Conservation (phyloP, 352 stramenopile species). For the Phytophthora pseudosyringae region DNA sequence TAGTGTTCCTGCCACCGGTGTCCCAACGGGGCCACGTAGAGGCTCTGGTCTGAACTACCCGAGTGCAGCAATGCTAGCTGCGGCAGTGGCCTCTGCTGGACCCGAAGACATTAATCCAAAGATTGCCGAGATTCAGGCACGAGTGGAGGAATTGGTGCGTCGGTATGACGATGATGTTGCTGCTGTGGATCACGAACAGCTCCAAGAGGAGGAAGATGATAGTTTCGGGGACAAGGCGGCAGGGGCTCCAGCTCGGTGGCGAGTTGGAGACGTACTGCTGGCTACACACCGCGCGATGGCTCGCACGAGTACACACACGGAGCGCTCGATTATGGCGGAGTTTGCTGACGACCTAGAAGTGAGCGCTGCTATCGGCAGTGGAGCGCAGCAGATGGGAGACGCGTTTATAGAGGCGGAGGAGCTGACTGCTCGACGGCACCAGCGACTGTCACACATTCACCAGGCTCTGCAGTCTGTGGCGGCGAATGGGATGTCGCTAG, state of each 20-base stretch:
- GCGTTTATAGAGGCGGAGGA: slow-evolving; percentile 43
- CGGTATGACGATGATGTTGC: slow-evolving; percentile 60
- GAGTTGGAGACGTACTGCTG: slow-evolving; percentile 67
- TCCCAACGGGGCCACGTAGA: neutral
- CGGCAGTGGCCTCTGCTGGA: neutral
- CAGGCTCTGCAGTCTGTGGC: slow-evolving; percentile 48
- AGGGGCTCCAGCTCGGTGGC: slow-evolving; percentile 51
- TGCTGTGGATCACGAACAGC: slow-evolving; percentile 22
- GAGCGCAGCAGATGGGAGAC: slow-evolving; percentile 41
- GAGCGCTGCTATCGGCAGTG: slow-evolving; percentile 42
- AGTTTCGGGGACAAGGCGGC: slow-evolving; percentile 30
- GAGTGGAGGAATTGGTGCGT: slow-evolving; percentile 72
- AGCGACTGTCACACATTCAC: slow-evolving; percentile 43
- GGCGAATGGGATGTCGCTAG: slow-evolving; percentile 27
- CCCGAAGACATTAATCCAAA: slow-evolving; percentile 42
- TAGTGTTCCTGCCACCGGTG: slow-evolving; percentile 13
- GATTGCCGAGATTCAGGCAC: slow-evolving; percentile 70
- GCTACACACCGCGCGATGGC: slow-evolving; percentile 68
- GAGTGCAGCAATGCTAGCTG: slow-evolving; percentile 21
- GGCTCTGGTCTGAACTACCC: slow-evolving; percentile 10
- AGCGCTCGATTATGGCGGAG: slow-evolving; percentile 59
- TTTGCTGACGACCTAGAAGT: slow-evolving; percentile 64
- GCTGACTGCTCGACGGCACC: slow-evolving; percentile 37
- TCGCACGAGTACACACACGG: slow-evolving; percentile 59
- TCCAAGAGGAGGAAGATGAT: slow-evolving; percentile 38